Conservation (phyloP, 2,329 filamentous ascomycete species). For the Helicocarpus griseus region DNA sequence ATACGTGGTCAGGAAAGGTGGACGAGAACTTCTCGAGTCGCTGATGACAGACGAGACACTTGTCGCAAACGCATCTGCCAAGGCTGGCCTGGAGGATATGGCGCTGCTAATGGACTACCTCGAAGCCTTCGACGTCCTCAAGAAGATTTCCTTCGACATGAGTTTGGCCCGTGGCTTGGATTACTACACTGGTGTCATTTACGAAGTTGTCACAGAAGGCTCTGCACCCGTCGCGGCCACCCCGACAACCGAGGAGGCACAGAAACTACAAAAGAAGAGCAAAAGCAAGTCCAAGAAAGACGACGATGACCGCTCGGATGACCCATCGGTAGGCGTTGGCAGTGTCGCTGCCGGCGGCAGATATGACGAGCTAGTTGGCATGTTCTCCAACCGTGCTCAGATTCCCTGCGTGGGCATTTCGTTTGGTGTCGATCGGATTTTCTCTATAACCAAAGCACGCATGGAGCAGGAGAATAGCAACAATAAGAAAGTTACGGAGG, state of each 20-base stretch:
- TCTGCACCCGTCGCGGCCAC: slow-evolving; percentile 48
- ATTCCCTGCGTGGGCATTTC: slow-evolving; percentile 89
- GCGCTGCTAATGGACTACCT: slow-evolving; percentile 71
- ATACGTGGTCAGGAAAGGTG: slow-evolving; percentile 70
- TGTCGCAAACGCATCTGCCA: slow-evolving; percentile 61
- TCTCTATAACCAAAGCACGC: slow-evolving; percentile 76
- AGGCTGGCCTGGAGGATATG: slow-evolving; percentile 73
- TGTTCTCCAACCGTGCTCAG: slow-evolving; percentile 78
- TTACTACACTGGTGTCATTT: slow-evolving; percentile 86
- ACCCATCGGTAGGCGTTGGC: slow-evolving; percentile 74
- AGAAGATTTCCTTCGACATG: slow-evolving; percentile 78
- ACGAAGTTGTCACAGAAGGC: slow-evolving; percentile 76
- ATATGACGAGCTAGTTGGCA: slow-evolving; percentile 87
- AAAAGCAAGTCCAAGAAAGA: slow-evolving; percentile 40
- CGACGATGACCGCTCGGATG: slow-evolving; percentile 63
- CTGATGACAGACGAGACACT: slow-evolving; percentile 60
- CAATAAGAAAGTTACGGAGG: slow-evolving; percentile 56
- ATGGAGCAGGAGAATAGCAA: slow-evolving; percentile 50
- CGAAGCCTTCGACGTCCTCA: slow-evolving; percentile 61
- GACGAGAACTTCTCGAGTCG: slow-evolving; percentile 61
- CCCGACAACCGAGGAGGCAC: slow-evolving; percentile 30
- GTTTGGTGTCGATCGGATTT: slow-evolving; percentile 92
- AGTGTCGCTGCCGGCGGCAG: slow-evolving; percentile 83
- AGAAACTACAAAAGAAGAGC: slow-evolving; percentile 43
- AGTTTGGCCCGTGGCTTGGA: slow-evolving; percentile 85